Percentiles rank a stretch among this genome's conserved stretches.
Evolutionary conservation across 129 eudicot species (phyloP).

Genomic region (Tagetes erecta): DNA sequence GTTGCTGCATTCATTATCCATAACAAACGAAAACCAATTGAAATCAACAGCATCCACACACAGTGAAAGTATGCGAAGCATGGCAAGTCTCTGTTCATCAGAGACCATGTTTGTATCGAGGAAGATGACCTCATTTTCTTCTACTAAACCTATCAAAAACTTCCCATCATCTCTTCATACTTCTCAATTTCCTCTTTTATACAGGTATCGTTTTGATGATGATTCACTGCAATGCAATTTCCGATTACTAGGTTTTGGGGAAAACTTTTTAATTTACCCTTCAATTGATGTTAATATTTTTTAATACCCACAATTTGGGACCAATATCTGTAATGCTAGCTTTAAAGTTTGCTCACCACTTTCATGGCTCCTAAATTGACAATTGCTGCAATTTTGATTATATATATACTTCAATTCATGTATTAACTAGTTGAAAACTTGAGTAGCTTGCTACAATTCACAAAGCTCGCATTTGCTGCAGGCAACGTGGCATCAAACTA

Average conservation of each 20-base stretch:
- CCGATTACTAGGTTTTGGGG: background rate
- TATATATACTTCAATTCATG: background rate
- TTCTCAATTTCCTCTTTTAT: conserved; percentile 32
- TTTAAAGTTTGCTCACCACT: background rate
- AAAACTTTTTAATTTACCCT: background rate
- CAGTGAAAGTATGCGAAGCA: conserved; percentile 35
- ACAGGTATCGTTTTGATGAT: conserved; percentile 34
- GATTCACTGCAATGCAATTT: conserved; percentile 9
- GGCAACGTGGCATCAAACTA: conserved; percentile 37
- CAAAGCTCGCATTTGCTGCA: conserved; percentile 27
- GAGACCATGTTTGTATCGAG: conserved; percentile 30
- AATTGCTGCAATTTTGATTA: background rate
- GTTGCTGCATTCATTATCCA: conserved; percentile 52
- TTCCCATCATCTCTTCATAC: conserved; percentile 11
- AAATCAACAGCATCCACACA: conserved; percentile 16
- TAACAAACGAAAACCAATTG: conserved; percentile 23
- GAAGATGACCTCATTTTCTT: conserved; percentile 1
- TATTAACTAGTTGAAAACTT: background rate
- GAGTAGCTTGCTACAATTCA: conserved; percentile 13
- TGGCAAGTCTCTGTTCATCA: conserved; percentile 47
- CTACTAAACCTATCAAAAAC: conserved; percentile 29
- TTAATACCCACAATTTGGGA: background rate
- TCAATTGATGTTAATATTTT: background rate
- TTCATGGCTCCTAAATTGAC: conserved; percentile 3
- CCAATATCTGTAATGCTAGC: background rate